Conservation (phyloP, 2,329 filamentous ascomycete genomes). For the Alternaria sp. region DNA sequence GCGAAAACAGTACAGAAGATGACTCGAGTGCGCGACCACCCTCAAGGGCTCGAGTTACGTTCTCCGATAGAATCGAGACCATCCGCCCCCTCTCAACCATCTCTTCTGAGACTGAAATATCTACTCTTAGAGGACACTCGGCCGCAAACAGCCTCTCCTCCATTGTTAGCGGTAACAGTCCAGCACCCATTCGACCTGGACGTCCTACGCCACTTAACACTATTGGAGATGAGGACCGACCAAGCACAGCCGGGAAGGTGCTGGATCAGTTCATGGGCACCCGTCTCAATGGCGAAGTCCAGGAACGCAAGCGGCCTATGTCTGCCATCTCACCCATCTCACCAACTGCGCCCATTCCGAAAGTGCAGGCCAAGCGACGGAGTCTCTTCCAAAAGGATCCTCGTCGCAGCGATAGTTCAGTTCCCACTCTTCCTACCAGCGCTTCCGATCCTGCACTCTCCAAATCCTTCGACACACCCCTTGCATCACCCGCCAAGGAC, state of each 20-base stretch:
- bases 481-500: slow-evolving; percentile 39
- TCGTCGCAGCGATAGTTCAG: slow-evolving; percentile 51
- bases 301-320: slow-evolving; percentile 47
- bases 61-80: slow-evolving; percentile 84
- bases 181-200: slow-evolving; percentile 54
- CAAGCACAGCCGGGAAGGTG: slow-evolving; percentile 76
- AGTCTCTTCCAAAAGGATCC: slow-evolving; percentile 62
- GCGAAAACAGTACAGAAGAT: slow-evolving; percentile 33
- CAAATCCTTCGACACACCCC: slow-evolving; percentile 35
- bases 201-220: slow-evolving; percentile 50
- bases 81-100: slow-evolving; percentile 85
- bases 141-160: slow-evolving; percentile 84
- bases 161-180: slow-evolving; percentile 68
- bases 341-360: slow-evolving; percentile 13
- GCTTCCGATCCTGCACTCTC: slow-evolving; percentile 49
- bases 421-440: slow-evolving; percentile 40
- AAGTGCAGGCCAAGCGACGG: slow-evolving; percentile 44
- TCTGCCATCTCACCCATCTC: slow-evolving; percentile 45
- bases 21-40: slow-evolving; percentile 43
- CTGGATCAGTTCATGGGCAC: slow-evolving; percentile 59
- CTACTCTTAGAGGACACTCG: slow-evolving; percentile 75
- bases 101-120: slow-evolving; percentile 80
- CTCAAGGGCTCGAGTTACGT: slow-evolving; percentile 76
- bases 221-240: slow-evolving; percentile 58
- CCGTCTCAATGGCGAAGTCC: slow-evolving; percentile 35